phyloP scores from a whole-genome alignment of 768 basidiomycete genomes.

The Mycena floridula region DNA sequence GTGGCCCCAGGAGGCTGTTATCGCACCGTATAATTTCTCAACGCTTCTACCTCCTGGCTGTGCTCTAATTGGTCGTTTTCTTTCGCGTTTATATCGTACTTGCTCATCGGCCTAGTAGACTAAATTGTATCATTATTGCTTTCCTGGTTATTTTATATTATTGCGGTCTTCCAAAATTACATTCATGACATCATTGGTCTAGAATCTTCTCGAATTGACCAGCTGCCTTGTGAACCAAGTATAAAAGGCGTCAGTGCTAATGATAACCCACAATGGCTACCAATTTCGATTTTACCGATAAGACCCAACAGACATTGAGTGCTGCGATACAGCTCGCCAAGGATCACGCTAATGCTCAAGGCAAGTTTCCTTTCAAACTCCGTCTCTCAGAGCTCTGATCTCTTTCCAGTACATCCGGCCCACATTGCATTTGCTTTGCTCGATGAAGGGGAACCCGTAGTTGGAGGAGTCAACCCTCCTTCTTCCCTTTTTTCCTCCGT shows the following conservation, averaged over 20 bases:
- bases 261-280: constrained; percentile 32
- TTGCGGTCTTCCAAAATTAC: neutral
- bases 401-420: constrained; percentile 62
- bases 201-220: neutral
- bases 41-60: constrained; percentile 17
- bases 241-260: neutral
- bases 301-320: constrained; percentile 62
- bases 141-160: neutral
- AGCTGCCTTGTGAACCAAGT: no score
- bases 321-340: constrained; percentile 77
- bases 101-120: constrained; percentile 2
- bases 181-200: neutral
- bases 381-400: constrained; percentile 1
- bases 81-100: constrained; percentile 5
- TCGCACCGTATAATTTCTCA: constrained; percentile 19
- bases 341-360: constrained; percentile 79
- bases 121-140: neutral
- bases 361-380: constrained; percentile 27
- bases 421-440: constrained; percentile 81
- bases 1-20: no score
- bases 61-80: constrained; percentile 16
- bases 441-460: constrained; percentile 50
- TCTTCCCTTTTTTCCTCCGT: constrained; percentile 66
- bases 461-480: constrained; percentile 24
- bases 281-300: constrained; percentile 83